Evolutionary conservation across 805 yeast genomes (phyloP), one percentile per base, ranked within the genome.

Genomic region (Kodamaea jinghongensis): DNA sequence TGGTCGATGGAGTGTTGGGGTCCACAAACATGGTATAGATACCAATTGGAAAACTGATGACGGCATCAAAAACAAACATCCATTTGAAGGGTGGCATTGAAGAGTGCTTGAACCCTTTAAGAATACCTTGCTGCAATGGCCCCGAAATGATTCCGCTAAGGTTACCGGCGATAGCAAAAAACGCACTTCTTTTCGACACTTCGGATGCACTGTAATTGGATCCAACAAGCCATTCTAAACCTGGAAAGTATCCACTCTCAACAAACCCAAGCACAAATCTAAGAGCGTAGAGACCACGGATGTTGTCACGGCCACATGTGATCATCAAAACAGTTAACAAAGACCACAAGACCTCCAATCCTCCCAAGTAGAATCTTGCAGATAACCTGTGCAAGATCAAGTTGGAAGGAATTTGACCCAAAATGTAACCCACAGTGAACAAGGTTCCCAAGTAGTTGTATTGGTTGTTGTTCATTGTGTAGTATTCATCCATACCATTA

Each of bases 221-320:
- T 0, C 70, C 71, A 14, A 51, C 41, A 11, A 51, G 38, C 47
- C 47, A 51, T 17, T 51, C 52, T 41, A 78, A 67, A 14, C 78
- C 79, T 4, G 88, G 84, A 52, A 73, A 74, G 48, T 66, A 73
- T 0, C 78, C 78, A 10, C 73, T 61, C 41, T 75, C 79, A 8
- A 62, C 48, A 17, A 75, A 52, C 1, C 79, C 81, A 16, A 71
- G 41, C 3, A 70, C 43, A 30, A 72, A 63, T 43, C 74, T 49
- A 25, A 64, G 38, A 2, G 52, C 63, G 14, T 66, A 52, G 7
- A 67, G 36, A 0, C 61, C 60, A 4, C 46, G 46, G 38, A 52
- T 56, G 25, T 47, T 42, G 33, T 47, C 39, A 10, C 34, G 17
- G 12, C 54, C 54, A 30, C 60, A 56, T 1, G 65, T 55, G 16